These are phyloP conservation scores for Acanthamoeba triangularis DNA, from an alignment of 208 protist genomes.

Conservation along the genomic window DNA sequence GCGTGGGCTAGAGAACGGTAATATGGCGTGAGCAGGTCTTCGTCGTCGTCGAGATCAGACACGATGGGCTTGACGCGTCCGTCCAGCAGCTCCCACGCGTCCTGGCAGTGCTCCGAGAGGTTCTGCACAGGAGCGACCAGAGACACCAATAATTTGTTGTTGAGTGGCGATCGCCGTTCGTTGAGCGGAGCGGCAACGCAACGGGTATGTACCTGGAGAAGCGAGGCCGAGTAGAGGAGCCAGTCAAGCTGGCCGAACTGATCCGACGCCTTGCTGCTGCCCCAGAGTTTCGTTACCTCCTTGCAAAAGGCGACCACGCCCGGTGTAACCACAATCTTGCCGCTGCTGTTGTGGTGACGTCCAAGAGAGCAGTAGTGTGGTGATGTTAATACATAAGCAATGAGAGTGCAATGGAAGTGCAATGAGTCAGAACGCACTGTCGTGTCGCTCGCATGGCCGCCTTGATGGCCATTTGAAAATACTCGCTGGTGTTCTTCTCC, in stretches of 20 bases:
- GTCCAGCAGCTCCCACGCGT: conserved; percentile 24
- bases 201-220: background rate
- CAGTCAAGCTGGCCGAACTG: background rate
- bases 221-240: background rate
- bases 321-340: conserved; percentile 4
- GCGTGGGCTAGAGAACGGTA: background rate
- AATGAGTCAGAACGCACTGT: background rate
- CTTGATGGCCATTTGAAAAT: background rate
- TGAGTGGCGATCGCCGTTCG: background rate
- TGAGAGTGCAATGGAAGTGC: background rate
- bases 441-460: background rate
- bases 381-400: background rate
- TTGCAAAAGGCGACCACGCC: background rate
- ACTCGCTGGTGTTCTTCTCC: conserved; percentile 25
- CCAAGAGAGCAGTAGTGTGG: background rate
- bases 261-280: background rate
- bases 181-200: background rate
- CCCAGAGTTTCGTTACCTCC: background rate
- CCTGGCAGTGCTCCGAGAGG: background rate
- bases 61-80: background rate
- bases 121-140: background rate
- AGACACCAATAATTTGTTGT: background rate
- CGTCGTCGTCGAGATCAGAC: background rate
- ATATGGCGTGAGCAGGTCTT: background rate
- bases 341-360: background rate